A percentile compares a stretch with the other conserved stretches of the same genome.
Evolutionary conservation across 2,329 filamentous ascomycete genomes (phyloP).

Genomic region (Chaetomium sp.): DNA sequence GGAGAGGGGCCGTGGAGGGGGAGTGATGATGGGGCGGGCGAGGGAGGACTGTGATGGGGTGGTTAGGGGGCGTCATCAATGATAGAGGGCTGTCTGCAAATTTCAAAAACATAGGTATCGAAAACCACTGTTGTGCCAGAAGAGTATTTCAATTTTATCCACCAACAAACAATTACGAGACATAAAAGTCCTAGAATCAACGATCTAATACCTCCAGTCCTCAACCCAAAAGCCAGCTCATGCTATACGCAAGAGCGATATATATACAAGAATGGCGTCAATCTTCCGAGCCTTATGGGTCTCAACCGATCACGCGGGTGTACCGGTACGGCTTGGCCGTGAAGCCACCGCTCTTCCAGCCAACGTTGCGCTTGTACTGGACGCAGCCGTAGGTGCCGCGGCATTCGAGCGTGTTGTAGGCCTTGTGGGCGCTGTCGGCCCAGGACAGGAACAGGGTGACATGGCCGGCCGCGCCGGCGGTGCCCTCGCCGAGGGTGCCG

Average conservation of each 20-base stretch:
- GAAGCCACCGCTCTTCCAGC: constrained; percentile 14
- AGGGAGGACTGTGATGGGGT: neutral
- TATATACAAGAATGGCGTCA: neutral
- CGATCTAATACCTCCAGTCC: neutral
- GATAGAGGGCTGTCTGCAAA: neutral
- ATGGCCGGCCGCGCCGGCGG: constrained; percentile 23
- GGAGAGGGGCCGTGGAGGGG: neutral
- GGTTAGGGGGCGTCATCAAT: neutral
- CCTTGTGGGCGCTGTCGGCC: constrained; percentile 13
- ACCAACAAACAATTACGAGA: neutral
- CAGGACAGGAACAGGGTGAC: constrained; percentile 24
- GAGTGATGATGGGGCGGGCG: neutral
- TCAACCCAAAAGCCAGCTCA: neutral
- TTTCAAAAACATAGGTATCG: neutral
- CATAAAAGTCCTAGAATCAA: neutral
- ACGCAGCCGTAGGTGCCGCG: constrained; percentile 22
- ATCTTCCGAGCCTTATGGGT: neutral
- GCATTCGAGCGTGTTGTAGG: constrained; percentile 26
- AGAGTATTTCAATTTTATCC: neutral
- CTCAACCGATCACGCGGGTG: constrained; percentile 14
- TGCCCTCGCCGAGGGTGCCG: constrained; percentile 26
- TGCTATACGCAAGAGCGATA: neutral
- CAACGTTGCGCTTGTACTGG: constrained; percentile 17
- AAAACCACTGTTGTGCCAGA: neutral
- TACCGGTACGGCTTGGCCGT: constrained; percentile 29